These are phyloP conservation scores for Tephrocybe sp. DNA, from an alignment of 768 basidiomycete species.

Conservation along the genomic window DNA sequence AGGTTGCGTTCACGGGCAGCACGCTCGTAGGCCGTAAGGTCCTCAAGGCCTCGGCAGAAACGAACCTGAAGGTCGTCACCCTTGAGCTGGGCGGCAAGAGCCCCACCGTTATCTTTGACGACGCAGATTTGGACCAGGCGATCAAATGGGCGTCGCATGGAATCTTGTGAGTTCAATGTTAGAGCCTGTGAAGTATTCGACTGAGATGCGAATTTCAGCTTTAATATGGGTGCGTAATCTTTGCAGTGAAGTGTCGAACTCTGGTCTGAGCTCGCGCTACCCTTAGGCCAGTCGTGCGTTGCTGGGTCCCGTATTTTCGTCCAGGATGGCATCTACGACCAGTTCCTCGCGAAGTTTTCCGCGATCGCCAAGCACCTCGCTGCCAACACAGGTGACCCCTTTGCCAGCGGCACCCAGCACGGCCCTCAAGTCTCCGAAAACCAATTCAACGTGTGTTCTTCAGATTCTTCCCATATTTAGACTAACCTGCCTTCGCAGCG, in stretches of 20 bases:
- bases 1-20: slow-evolving; percentile 87
- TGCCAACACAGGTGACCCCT: slow-evolving; percentile 60
- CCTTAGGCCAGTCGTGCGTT: slow-evolving; percentile 62
- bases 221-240: slow-evolving; percentile 35
- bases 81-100: slow-evolving; percentile 83
- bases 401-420: slow-evolving; percentile 52
- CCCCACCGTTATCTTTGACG: slow-evolving; percentile 70
- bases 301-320: slow-evolving; percentile 87
- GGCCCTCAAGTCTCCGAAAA: slow-evolving; percentile 74
- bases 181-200: no score
- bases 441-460: slow-evolving; percentile 60
- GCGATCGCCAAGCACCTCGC: slow-evolving; percentile 47
- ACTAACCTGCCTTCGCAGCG: slow-evolving; percentile 37
- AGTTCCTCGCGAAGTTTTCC: slow-evolving; percentile 65
- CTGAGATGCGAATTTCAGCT: no score
- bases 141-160: slow-evolving; percentile 72
- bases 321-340: slow-evolving; percentile 76
- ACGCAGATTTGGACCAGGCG: slow-evolving; percentile 71
- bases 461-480: neutral
- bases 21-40: slow-evolving; percentile 78
- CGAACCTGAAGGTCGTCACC: slow-evolving; percentile 83
- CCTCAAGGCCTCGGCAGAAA: slow-evolving; percentile 75
- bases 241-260: neutral
- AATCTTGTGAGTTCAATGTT: slow-evolving; percentile 58
- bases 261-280: neutral